Evolutionary conservation across 164 flowering plant genomes (phyloP).

Genomic region (Paratinospora sagittata): DNA sequence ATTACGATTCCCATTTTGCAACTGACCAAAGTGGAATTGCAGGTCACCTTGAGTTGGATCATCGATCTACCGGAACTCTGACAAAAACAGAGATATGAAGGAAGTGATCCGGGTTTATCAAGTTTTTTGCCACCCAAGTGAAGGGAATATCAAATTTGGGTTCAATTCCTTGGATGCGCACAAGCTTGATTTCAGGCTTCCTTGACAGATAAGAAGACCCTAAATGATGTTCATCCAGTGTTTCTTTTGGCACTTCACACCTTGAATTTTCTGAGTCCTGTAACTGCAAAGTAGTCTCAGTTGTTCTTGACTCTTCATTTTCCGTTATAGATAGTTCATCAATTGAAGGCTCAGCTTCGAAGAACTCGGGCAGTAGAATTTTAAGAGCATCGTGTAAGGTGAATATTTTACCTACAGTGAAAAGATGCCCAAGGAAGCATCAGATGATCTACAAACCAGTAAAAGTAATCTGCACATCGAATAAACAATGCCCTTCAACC

Average conservation of each 20-base stretch:
- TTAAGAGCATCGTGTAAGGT: constrained; percentile 64
- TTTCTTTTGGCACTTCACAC: constrained; percentile 28
- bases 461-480: too few relatives aligned
- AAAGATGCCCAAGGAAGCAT: neutral
- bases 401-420: constrained; percentile 61
- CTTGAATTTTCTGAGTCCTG: too few relatives aligned
- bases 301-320: constrained; percentile 25
- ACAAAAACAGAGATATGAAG: constrained; percentile 77
- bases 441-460: neutral
- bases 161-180: constrained; percentile 92
- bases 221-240: constrained; percentile 4
- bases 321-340: constrained; percentile 23
- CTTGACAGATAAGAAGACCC: constrained; percentile 14
- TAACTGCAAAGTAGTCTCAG: constrained; percentile 7
- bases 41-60: constrained; percentile 10
- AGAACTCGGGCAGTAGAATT: constrained; percentile 58
- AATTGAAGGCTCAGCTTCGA: constrained; percentile 24
- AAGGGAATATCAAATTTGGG: constrained; percentile 82
- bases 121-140: constrained; percentile 80
- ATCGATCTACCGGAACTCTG: constrained; percentile 27
- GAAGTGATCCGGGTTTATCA: constrained; percentile 78
- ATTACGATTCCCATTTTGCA: neutral
- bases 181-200: constrained; percentile 46
- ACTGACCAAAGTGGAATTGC: constrained; percentile 1
- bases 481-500: neutral